Conservation (phyloP, 495 filamentous ascomycete species). For the Monascus purpureus region DNA sequence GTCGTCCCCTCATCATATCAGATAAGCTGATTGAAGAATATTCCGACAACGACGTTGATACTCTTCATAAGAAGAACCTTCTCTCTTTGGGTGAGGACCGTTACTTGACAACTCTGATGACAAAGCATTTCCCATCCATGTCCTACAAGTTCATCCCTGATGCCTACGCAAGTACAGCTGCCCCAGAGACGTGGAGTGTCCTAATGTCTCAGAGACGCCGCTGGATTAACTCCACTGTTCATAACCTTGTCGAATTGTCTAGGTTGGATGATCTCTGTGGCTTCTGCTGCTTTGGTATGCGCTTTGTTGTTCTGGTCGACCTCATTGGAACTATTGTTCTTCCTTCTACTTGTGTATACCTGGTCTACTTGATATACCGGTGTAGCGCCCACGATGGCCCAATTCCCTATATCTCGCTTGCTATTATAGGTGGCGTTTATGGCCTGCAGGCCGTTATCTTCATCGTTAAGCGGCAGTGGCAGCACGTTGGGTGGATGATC, state of each 20-base stretch:
- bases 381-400: constrained; percentile 57
- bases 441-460: constrained; percentile 94
- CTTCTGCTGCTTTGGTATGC: constrained; percentile 99
- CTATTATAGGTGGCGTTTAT: constrained; percentile 82
- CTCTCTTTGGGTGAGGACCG: constrained; percentile 93
- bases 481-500: constrained; percentile 97
- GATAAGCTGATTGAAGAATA: constrained; percentile 80
- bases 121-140: constrained; percentile 91
- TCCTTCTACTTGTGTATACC: constrained; percentile 78
- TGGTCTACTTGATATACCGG: constrained; percentile 78
- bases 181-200: constrained; percentile 85
- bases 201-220: constrained; percentile 87
- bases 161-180: constrained; percentile 83
- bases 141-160: constrained; percentile 91
- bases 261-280: constrained; percentile 84
- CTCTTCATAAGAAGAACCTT: constrained; percentile 96
- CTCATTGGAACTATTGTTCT: constrained; percentile 87
- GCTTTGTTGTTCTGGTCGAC: constrained; percentile 93
- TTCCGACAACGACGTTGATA: constrained; percentile 76
- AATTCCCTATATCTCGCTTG: constrained; percentile 74
- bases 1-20: constrained; percentile 82
- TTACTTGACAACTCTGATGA: constrained; percentile 94
- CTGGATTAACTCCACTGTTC: constrained; percentile 98
- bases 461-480: constrained; percentile 91
- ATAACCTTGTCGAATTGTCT: constrained; percentile 85